Evolutionary conservation across 768 basidiomycete species (phyloP), one percentile per base, ranked within the genome.

Genomic region (Tulasnella sp.): DNA sequence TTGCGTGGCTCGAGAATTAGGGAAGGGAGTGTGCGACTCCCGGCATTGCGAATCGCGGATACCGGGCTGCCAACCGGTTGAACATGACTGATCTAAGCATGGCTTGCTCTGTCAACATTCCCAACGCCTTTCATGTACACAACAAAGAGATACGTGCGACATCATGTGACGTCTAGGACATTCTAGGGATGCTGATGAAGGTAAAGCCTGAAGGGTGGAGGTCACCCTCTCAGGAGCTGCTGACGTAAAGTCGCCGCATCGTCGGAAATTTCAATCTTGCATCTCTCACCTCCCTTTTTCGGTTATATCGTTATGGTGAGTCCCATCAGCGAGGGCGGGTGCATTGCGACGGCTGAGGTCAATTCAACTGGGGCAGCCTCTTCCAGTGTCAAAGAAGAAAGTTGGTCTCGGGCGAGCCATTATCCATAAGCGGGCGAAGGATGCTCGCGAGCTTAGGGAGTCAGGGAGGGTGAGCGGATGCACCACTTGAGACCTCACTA

Each of bases 401-500:
- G 75, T 89, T 75, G 97, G 97, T 16, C 84, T 99, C 34, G 97
- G 97, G 39, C 86, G 93, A 74, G 95, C 97, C 34, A 94, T 99
- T 78, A 97, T 98, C 78, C 98, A 99, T 77, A 88, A 88, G 75
- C 89, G 90, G 81, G 86, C 86, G 19, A 91, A 92, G 79, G 92
- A 92, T 82, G 89, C 90, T 36, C 84, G 84, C 47, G 81, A 79
- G 75, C 81, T 81, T 73, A 83, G 87, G 69, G 86, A 87, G 77
- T 87, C 91, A 19, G 87, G 87, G 69, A 81, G 93, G 74, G 91
- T 92, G 77, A 75, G 89, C 80, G 40, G 69, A 52, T 37, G n/a
- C 64, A 62, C 70, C 64, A 35, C n/a, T 40, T 73, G 37, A 35
- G 19, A 6, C 47, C 73, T 64, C n/a, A 37, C n/a, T 69, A 75